phyloP scores from a whole-genome alignment of 257 asterid genomes.

The Solanum habrochaites region DNA sequence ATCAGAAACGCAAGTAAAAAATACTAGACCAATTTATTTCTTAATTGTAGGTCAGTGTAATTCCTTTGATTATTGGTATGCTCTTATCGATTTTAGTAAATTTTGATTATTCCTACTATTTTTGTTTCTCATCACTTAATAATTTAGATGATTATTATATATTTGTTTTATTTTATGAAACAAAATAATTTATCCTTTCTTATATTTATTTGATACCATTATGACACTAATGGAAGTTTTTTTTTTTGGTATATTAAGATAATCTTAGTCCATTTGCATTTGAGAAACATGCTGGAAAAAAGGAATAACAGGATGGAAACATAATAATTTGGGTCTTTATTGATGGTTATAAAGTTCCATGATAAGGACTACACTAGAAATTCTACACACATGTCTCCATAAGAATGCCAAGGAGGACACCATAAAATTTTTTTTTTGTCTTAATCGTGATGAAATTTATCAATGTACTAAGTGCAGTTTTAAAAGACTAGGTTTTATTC shows the following conservation, averaged over 20 bases:
- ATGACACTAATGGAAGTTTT: not conserved
- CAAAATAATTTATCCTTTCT: not conserved
- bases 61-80: not conserved
- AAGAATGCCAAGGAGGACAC: conserved; percentile 26
- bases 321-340: conserved; percentile 37
- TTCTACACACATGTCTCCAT: conserved; percentile 23
- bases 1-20: too few relatives aligned
- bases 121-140: not conserved
- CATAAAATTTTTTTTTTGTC: conserved; percentile 12
- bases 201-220: not conserved
- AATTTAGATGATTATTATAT: not conserved
- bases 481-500: conserved; percentile 31
- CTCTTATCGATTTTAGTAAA: not conserved
- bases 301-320: conserved; percentile 40
- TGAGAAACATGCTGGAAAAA: conserved; percentile 51
- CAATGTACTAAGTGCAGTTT: conserved; percentile 24
- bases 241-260: conserved; percentile 3
- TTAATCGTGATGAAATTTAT: conserved; percentile 41
- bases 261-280: conserved; percentile 45
- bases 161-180: not conserved
- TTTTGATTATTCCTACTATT: not conserved
- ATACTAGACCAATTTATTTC: too few relatives aligned
- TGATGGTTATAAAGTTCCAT: conserved; percentile 39
- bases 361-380: conserved; percentile 27
- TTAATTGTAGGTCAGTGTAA: not conserved